Conservation (phyloP, 1,284 basidiomycete genomes). For the Schizopora paradoxa region DNA sequence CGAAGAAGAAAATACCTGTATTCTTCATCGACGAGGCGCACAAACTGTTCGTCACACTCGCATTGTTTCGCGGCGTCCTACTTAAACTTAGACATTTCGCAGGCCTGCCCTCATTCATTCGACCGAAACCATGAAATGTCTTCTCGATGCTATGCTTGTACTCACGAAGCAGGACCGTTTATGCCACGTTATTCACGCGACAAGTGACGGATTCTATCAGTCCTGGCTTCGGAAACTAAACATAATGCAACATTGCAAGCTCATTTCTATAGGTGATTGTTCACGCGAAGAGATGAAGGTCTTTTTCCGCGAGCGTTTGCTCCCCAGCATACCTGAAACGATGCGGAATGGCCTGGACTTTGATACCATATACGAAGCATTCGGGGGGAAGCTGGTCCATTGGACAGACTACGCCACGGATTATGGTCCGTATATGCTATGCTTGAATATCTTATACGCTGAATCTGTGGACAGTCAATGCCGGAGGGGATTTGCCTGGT, state of each 20-base stretch:
- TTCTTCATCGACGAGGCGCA: conserved; percentile 82
- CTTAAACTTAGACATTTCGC: neutral
- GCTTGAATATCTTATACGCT: conserved; percentile 4
- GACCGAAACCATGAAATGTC: conserved; percentile 71
- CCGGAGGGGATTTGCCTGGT: conserved; percentile 30
- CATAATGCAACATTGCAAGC: conserved; percentile 77
- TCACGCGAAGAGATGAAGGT: conserved; percentile 60
- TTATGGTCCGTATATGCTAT: conserved; percentile 39
- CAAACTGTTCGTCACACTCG: conserved; percentile 49
- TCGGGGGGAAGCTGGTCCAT: conserved; percentile 78
- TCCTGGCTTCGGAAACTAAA: conserved; percentile 73
- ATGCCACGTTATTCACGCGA: conserved; percentile 79
- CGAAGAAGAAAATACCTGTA: conserved; percentile 67
- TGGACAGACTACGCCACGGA: conserved; percentile 75
- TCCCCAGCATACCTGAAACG: conserved; percentile 57
- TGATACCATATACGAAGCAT: conserved; percentile 66
- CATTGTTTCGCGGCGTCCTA: neutral
- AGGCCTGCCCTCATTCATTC: conserved; percentile 72
- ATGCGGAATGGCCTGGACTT: conserved; percentile 54
- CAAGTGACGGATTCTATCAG: conserved; percentile 80
- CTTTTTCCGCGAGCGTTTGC: conserved; percentile 58
- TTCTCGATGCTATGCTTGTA: conserved; percentile 79
- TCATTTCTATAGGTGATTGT: conserved; percentile 75
- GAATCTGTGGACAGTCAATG: conserved; percentile 26
- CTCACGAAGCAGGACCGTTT: conserved; percentile 79